Conservation (phyloP, 108 stramenopile genomes). For the Skeletonema menzelii region DNA sequence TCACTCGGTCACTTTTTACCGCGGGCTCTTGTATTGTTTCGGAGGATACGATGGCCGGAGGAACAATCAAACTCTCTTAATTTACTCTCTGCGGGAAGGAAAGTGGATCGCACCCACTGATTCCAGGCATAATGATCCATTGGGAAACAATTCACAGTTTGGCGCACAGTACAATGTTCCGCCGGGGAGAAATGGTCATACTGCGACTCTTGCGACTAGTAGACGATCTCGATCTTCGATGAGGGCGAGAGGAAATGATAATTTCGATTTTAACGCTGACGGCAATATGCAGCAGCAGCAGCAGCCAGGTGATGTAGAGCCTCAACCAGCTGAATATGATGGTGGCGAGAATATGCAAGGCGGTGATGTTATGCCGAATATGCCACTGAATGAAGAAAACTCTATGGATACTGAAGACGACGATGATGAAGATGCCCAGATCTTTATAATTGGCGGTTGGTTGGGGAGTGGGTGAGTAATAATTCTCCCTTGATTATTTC, state of each 20-base stretch:
- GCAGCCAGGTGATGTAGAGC: background rate
- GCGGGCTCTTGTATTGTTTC: constrained; percentile 83
- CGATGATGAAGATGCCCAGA: constrained; percentile 60
- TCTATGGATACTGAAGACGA: constrained; percentile 7
- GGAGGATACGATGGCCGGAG: constrained; percentile 93
- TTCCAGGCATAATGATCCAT: too few relatives aligned
- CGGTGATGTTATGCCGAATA: background rate
- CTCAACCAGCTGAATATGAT: constrained; percentile 1
- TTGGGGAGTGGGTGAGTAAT: constrained; percentile 58
- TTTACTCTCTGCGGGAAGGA: constrained; percentile 69
- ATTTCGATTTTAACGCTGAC: background rate
- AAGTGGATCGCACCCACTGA: constrained; percentile 61
- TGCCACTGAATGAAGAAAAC: background rate
- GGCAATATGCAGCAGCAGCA: background rate
- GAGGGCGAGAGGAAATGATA: background rate
- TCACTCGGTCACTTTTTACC: constrained; percentile 80
- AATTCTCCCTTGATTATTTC: too few relatives aligned
- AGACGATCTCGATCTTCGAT: background rate
- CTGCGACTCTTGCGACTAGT: constrained; percentile 80
- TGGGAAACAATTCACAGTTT: constrained; percentile 8
- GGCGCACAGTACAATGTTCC: constrained; percentile 34
- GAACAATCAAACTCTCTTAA: constrained; percentile 82
- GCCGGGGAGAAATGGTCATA: constrained; percentile 93
- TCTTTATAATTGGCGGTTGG: constrained; percentile 95
- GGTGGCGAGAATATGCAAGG: background rate